Percentiles rank a stretch among this genome's conserved stretches.
These are phyloP conservation scores for Isatis tinctoria DNA, from an alignment of 345 rosid species.

Conservation along the genomic window DNA sequence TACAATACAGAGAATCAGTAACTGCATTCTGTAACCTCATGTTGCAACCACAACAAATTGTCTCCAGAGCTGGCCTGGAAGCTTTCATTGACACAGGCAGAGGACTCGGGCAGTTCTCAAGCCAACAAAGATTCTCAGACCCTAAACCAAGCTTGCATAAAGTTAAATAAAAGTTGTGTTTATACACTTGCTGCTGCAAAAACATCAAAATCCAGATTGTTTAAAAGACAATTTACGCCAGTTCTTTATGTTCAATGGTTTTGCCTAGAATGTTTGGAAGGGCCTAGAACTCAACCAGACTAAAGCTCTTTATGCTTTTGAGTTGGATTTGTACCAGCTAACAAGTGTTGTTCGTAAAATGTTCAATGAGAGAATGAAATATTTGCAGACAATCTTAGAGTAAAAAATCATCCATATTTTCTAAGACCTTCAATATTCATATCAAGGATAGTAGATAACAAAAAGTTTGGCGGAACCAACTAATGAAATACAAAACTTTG, in stretches of 20 bases:
- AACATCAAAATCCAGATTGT: slow-evolving; percentile 17
- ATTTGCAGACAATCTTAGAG: not conserved
- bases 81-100: slow-evolving; percentile 30
- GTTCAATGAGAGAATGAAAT: not conserved
- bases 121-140: slow-evolving; percentile 27
- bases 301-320: not conserved
- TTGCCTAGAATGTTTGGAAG: slow-evolving; percentile 14
- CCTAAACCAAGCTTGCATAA: slow-evolving; percentile 22
- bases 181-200: slow-evolving; percentile 22
- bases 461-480: not conserved
- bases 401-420: not conserved
- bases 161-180: slow-evolving; percentile 15
- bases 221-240: not conserved
- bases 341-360: not conserved
- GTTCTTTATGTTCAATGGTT: slow-evolving; percentile 3
- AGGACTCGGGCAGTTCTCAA: slow-evolving; percentile 19
- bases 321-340: not conserved
- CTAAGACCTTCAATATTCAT: not conserved
- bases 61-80: slow-evolving; percentile 11
- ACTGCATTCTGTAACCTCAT: slow-evolving; percentile 21
- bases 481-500: not conserved
- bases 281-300: not conserved
- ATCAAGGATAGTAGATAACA: not conserved
- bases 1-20: slow-evolving; percentile 3
- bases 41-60: slow-evolving; percentile 25